Conservation (phyloP, 1,139 yeast species). For the Nakaseomyces uthaithaninus region DNA sequence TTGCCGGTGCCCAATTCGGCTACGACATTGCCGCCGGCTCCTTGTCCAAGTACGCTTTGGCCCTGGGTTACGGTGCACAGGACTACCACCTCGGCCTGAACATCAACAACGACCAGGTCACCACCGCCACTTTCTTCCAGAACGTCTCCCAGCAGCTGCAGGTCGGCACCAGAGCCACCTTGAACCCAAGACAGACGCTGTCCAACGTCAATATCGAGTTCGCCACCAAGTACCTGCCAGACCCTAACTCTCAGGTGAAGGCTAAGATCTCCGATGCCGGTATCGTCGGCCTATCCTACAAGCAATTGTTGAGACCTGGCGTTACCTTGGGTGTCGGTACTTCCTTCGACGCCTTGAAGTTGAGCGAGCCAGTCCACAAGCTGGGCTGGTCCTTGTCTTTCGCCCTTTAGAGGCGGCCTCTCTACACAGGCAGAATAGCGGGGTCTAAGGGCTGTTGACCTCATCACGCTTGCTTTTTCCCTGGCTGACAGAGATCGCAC, state of each 20-base stretch:
- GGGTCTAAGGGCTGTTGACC: not conserved
- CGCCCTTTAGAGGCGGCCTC: constrained; percentile 51
- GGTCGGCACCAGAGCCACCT: constrained; percentile 96
- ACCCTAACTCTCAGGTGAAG: constrained; percentile 80
- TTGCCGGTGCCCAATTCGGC: constrained; percentile 95
- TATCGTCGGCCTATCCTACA: constrained; percentile 87
- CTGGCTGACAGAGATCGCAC: too few relatives aligned
- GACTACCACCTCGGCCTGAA: constrained; percentile 82
- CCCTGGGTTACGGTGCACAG: constrained; percentile 87
- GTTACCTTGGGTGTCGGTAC: constrained; percentile 97
- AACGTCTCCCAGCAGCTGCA: constrained; percentile 83
- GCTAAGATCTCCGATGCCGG: constrained; percentile 98
- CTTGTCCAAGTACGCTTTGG: constrained; percentile 89
- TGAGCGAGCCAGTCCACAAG: constrained; percentile 97
- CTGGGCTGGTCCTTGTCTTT: constrained; percentile 91
- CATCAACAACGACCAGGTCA: constrained; percentile 80
- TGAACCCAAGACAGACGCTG: constrained; percentile 78
- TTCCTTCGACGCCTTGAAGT: constrained; percentile 90
- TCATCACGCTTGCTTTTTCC: not conserved
- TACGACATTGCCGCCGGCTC: constrained; percentile 91
- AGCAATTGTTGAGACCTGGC: constrained; percentile 94
- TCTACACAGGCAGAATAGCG: not conserved
- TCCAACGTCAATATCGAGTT: constrained; percentile 73
- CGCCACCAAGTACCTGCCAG: constrained; percentile 91
- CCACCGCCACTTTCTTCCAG: constrained; percentile 97